phyloP scores from a whole-genome alignment of 2,329 filamentous ascomycete species.

The Pseudogymnoascus sp. region DNA sequence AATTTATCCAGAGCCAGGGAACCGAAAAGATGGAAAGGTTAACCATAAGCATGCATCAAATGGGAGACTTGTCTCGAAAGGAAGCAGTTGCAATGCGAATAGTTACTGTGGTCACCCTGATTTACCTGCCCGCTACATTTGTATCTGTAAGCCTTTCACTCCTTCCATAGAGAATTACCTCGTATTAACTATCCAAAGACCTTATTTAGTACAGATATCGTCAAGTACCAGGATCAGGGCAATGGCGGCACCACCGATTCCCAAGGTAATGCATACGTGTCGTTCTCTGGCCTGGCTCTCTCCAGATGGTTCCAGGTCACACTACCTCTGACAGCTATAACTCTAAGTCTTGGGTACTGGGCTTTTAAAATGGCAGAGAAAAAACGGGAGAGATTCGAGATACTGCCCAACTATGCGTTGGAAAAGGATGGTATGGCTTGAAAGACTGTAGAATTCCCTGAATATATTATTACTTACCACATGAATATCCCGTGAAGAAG shows the following conservation, averaged over 20 bases:
- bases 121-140: constrained; percentile 32
- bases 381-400: neutral
- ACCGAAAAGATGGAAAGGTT: constrained; percentile 26
- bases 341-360: constrained; percentile 18
- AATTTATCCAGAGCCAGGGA: constrained; percentile 30
- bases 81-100: constrained; percentile 31
- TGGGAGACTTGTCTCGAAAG: constrained; percentile 15
- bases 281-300: constrained; percentile 28
- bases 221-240: constrained; percentile 29
- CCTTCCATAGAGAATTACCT: neutral
- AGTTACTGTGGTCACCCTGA: constrained; percentile 29
- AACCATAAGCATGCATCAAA: constrained; percentile 23
- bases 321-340: constrained; percentile 31
- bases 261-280: constrained; percentile 9
- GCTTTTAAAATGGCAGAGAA: constrained; percentile 11
- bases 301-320: constrained; percentile 32
- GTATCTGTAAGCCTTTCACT: constrained; percentile 25
- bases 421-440: neutral
- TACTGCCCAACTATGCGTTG: neutral
- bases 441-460: neutral
- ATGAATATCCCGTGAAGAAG: no score
- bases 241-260: neutral
- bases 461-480: neutral
- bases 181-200: constrained; percentile 22
- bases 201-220: constrained; percentile 35